phyloP scores from a whole-genome alignment of 2,329 filamentous ascomycete species.

The Lomentospora prolificans region DNA sequence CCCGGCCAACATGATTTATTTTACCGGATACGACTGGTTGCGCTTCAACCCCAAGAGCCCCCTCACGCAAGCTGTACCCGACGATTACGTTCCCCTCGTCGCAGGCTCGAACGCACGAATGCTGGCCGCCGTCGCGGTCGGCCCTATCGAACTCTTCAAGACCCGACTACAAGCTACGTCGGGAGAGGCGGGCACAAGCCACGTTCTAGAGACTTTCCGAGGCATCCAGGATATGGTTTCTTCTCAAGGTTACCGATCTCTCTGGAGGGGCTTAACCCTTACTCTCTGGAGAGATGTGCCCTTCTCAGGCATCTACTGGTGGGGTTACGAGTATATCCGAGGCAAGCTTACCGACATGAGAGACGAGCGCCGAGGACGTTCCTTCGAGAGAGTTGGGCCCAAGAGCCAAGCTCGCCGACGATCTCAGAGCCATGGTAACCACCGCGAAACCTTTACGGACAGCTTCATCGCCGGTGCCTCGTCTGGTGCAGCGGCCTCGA shows the following conservation, averaged over 20 bases:
- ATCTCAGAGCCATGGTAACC: conserved; percentile 58
- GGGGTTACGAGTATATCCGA: conserved; percentile 84
- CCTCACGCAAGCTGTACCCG: conserved; percentile 50
- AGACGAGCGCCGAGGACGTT: conserved; percentile 32
- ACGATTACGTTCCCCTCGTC: conserved; percentile 67
- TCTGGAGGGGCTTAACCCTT: conserved; percentile 84
- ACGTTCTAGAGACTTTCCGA: conserved; percentile 69
- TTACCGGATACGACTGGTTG: conserved; percentile 94
- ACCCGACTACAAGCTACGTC: conserved; percentile 80
- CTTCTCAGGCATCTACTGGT: conserved; percentile 97
- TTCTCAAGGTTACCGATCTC: conserved; percentile 62
- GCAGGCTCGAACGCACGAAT: conserved; percentile 72
- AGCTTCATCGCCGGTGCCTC: conserved; percentile 79
- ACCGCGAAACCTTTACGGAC: conserved; percentile 70
- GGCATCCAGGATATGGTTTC: conserved; percentile 73
- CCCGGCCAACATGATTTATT: conserved; percentile 95
- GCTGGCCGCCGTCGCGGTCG: conserved; percentile 71
- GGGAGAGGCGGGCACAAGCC: conserved; percentile 47
- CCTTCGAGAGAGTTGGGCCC: conserved; percentile 21
- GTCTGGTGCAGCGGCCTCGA: conserved; percentile 75
- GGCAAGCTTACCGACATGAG: conserved; percentile 61
- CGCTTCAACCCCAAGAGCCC: conserved; percentile 66
- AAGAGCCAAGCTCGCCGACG: conserved; percentile 36
- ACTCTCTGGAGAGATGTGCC: conserved; percentile 96
- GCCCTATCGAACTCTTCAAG: conserved; percentile 87